These are phyloP conservation scores for Ormosia emarginata DNA, from an alignment of 306 rosid genomes.

Conservation along the genomic window DNA sequence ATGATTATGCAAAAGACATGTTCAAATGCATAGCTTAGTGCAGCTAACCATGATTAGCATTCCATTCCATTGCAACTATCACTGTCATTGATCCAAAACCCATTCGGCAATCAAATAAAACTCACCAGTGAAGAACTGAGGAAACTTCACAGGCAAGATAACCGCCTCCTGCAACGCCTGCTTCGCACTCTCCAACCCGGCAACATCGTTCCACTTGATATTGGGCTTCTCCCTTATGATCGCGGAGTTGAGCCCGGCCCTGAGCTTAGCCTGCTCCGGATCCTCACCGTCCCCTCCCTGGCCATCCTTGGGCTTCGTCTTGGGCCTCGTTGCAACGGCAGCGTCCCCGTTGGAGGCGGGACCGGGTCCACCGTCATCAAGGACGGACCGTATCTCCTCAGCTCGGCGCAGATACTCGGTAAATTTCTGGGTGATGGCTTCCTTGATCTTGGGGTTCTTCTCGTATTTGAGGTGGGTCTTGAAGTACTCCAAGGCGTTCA, in stretches of 20 bases:
- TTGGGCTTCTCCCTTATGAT: slow-evolving; percentile 92
- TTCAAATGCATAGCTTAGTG: background rate
- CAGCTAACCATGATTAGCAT: background rate
- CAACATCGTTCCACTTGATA: slow-evolving; percentile 95
- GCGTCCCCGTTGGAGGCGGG: slow-evolving; percentile 81
- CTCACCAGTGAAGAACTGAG: slow-evolving; percentile 95
- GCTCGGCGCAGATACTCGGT: slow-evolving; percentile 96
- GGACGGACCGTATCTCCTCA: slow-evolving; percentile 97
- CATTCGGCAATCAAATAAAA: background rate
- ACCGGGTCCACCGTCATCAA: slow-evolving; percentile 88
- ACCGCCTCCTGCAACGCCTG: slow-evolving; percentile 98
- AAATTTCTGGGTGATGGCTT: slow-evolving; percentile 93
- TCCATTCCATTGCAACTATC: background rate
- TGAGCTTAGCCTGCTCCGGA: slow-evolving; percentile 81
- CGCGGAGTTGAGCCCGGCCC: slow-evolving; percentile 88
- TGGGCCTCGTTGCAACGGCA: slow-evolving; percentile 82
- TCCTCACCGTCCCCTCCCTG: slow-evolving; percentile 84
- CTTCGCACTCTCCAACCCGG: slow-evolving; percentile 94
- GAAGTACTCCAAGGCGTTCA: slow-evolving; percentile 95
- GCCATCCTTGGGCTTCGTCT: slow-evolving; percentile 86
- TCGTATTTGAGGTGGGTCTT: slow-evolving; percentile 95
- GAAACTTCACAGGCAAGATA: slow-evolving; percentile 88
- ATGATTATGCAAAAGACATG: background rate
- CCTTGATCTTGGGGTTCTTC: slow-evolving; percentile 93
- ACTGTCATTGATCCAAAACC: background rate